These are phyloP conservation scores for Stachybotrys chlorohalonatus DNA, from an alignment of 2,329 filamentous ascomycete genomes.

Conservation along the genomic window DNA sequence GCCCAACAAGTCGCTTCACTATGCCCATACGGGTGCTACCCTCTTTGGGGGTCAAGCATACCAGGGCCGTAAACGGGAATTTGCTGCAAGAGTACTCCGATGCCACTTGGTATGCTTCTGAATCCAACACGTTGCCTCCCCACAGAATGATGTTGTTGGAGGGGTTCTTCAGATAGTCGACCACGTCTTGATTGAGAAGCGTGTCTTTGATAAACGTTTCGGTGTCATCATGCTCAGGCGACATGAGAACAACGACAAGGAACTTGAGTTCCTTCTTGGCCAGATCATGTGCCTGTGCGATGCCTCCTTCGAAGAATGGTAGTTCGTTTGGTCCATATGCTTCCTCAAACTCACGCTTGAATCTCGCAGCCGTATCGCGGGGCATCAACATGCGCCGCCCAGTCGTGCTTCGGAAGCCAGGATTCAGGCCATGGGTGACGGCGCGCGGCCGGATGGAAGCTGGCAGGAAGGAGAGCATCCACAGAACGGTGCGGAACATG, in stretches of 20 bases:
- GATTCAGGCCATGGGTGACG: constrained; percentile 42
- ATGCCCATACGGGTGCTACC: constrained; percentile 86
- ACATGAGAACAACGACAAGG: constrained; percentile 77
- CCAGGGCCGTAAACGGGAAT: constrained; percentile 79
- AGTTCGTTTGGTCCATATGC: constrained; percentile 69
- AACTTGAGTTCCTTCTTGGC: constrained; percentile 91
- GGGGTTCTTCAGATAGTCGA: constrained; percentile 64
- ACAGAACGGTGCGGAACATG: constrained; percentile 63
- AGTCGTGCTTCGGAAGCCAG: constrained; percentile 49
- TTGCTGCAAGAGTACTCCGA: constrained; percentile 80
- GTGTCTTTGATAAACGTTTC: constrained; percentile 73
- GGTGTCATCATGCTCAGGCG: constrained; percentile 92
- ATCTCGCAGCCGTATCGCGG: constrained; percentile 77
- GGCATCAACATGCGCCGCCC: constrained; percentile 72
- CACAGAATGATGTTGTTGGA: constrained; percentile 77
- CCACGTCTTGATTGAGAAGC: constrained; percentile 65
- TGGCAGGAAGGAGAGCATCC: constrained; percentile 74
- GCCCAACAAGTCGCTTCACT: constrained; percentile 67
- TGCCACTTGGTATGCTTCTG: constrained; percentile 91
- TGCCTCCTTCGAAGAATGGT: constrained; percentile 78
- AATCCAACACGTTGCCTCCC: constrained; percentile 87
- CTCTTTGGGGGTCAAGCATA: constrained; percentile 80
- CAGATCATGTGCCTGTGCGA: constrained; percentile 82
- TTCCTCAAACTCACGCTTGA: constrained; percentile 90
- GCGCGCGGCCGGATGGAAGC: constrained; percentile 48